Percentiles rank a stretch among this genome's conserved stretches.
phyloP scores from a whole-genome alignment of 805 yeast species.

The Komagataella pastoris region DNA sequence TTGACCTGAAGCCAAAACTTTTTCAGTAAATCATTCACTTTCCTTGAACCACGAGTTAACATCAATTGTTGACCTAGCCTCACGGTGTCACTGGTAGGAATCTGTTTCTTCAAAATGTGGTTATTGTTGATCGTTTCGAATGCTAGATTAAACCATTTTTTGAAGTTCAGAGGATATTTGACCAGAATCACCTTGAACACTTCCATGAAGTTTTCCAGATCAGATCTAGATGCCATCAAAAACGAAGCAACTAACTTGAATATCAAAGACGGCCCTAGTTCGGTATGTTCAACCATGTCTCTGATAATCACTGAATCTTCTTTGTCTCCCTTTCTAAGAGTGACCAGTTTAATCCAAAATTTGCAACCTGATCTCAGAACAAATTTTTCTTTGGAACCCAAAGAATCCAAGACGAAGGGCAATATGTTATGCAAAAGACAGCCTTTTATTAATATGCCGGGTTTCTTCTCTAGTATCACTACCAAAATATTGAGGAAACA shows the following conservation, averaged over 20 bases:
- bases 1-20: conserved; percentile 55
- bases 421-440: conserved; percentile 11
- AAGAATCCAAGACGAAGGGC: conserved; percentile 22
- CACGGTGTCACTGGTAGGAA: conserved; percentile 15
- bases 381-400: conserved; percentile 38
- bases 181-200: conserved; percentile 27
- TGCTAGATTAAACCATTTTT: conserved; percentile 29
- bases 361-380: conserved; percentile 35
- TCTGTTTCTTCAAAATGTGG: background rate
- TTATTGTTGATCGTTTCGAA: conserved; percentile 10
- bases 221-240: conserved; percentile 42
- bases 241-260: conserved; percentile 26
- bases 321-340: conserved; percentile 27
- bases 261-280: conserved; percentile 17
- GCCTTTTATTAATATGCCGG: conserved; percentile 27
- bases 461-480: conserved; percentile 33
- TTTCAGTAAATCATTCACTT: conserved; percentile 39
- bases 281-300: conserved; percentile 16
- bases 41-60: conserved; percentile 53
- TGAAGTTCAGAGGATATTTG: conserved; percentile 24
- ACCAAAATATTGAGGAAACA: conserved; percentile 36
- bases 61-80: conserved; percentile 36
- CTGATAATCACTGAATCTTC: conserved; percentile 20
- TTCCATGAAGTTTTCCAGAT: conserved; percentile 42
- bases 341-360: conserved; percentile 41